Evolutionary conservation across 208 protist species (phyloP).

Genomic region (Trypanosoma scelopori): DNA sequence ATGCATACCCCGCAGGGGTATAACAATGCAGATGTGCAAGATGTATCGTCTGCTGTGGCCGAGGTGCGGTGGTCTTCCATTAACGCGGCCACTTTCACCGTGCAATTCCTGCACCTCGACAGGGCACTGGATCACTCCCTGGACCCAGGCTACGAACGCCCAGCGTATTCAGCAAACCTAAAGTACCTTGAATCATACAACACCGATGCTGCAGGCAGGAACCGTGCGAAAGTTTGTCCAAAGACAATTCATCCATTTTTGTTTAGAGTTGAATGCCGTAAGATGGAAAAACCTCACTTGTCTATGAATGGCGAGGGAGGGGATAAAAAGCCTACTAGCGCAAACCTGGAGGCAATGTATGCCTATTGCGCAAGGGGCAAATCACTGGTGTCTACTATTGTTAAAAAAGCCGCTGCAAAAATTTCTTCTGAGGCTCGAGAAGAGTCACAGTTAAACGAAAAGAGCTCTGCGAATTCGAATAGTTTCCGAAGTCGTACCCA

Average conservation of each 20-base stretch:
- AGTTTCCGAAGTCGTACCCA: too few species aligned
- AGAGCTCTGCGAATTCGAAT: not conserved
- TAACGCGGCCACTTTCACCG: slow-evolving; percentile 54
- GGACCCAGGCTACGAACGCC: slow-evolving; percentile 18
- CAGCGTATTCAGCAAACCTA: slow-evolving; percentile 13
- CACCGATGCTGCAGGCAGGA: not conserved
- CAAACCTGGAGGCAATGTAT: slow-evolving; percentile 49
- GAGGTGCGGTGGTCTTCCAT: slow-evolving; percentile 39
- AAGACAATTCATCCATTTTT: slow-evolving; percentile 53
- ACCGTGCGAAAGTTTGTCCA: slow-evolving; percentile 15
- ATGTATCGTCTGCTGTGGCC: not conserved
- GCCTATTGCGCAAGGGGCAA: slow-evolving; percentile 45
- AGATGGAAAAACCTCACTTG: slow-evolving; percentile 38
- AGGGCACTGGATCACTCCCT: slow-evolving; percentile 8
- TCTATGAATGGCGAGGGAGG: slow-evolving; percentile 29
- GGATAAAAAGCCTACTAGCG: slow-evolving; percentile 49
- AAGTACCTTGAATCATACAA: slow-evolving; percentile 17
- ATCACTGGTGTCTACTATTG: slow-evolving; percentile 50
- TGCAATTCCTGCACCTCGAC: slow-evolving; percentile 37
- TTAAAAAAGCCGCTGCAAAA: slow-evolving; percentile 17
- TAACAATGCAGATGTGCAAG: not conserved
- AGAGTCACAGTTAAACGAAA: slow-evolving; percentile 14
- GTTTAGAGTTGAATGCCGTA: slow-evolving; percentile 51
- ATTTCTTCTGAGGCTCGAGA: slow-evolving; percentile 30
- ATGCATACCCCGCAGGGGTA: too few species aligned